Conservation (phyloP, 1,284 basidiomycete genomes). For the Irpex sp. region DNA sequence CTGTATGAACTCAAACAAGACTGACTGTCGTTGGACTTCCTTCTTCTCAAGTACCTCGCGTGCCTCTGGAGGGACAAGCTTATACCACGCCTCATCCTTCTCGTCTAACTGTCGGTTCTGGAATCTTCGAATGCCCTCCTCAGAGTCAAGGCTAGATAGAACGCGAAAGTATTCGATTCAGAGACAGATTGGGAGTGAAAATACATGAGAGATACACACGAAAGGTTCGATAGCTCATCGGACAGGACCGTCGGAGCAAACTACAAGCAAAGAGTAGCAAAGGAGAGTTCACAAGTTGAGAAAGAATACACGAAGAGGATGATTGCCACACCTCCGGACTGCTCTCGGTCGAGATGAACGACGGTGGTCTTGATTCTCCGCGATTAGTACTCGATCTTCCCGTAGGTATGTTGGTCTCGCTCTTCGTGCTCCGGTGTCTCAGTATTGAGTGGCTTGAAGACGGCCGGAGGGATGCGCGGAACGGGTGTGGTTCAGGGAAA, state of each 20-base stretch:
- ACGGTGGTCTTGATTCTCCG: constrained; percentile 27
- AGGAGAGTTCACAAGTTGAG: constrained; percentile 2
- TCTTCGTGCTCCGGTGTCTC: constrained; percentile 38
- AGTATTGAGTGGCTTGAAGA: constrained; percentile 17
- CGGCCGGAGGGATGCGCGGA: constrained; percentile 30
- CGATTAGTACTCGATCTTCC: constrained; percentile 11
- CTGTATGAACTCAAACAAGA: constrained; percentile 81
- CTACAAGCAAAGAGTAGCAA: constrained; percentile 17
- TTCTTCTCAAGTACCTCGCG: constrained; percentile 63
- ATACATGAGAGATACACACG: constrained; percentile 37
- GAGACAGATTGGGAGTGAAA: constrained; percentile 16
- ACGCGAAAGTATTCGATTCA: constrained; percentile 10
- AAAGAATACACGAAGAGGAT: background rate
- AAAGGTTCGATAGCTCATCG: constrained; percentile 48
- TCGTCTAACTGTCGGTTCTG: constrained; percentile 58
- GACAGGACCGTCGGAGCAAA: constrained; percentile 30
- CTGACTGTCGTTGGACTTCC: constrained; percentile 77
- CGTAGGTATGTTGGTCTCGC: constrained; percentile 28
- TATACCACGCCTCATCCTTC: constrained; percentile 73
- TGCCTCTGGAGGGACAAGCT: constrained; percentile 65
- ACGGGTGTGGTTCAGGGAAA: constrained; percentile 52
- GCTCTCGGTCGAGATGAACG: constrained; percentile 22
- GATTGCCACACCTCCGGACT: constrained; percentile 27
- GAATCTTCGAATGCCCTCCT: constrained; percentile 60
- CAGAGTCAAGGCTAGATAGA: constrained; percentile 47